These are phyloP conservation scores for Trichosanthes truncata DNA, from an alignment of 306 rosid species.

Conservation along the genomic window DNA sequence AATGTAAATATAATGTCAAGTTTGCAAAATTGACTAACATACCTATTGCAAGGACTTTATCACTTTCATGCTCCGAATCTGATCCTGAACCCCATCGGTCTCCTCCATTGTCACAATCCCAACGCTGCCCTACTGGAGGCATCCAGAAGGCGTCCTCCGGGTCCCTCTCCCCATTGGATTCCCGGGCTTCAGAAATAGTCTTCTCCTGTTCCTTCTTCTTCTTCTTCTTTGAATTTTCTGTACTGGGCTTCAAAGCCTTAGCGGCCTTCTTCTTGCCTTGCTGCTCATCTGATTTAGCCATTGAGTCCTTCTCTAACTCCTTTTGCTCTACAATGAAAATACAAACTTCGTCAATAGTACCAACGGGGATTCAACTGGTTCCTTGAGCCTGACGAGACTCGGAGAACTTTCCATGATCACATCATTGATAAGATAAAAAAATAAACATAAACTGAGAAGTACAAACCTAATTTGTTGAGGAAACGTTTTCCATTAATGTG, in stretches of 20 bases:
- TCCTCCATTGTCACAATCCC: constrained; percentile 79
- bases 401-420: not conserved
- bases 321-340: constrained; percentile 42
- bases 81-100: constrained; percentile 72
- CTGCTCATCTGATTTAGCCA: constrained; percentile 29
- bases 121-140: constrained; percentile 78
- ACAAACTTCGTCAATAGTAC: not conserved
- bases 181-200: constrained; percentile 20
- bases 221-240: constrained; percentile 30
- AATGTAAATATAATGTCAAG: not conserved
- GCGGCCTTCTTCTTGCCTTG: constrained; percentile 25
- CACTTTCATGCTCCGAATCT: constrained; percentile 48
- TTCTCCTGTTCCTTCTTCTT: constrained; percentile 18
- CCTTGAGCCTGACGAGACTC: not conserved
- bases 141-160: constrained; percentile 74
- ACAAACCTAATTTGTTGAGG: constrained; percentile 83
- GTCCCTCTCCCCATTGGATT: constrained; percentile 33
- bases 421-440: not conserved
- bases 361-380: not conserved
- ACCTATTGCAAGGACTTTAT: constrained; percentile 41
- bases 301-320: constrained; percentile 37
- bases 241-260: constrained; percentile 14
- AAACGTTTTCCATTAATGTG: constrained; percentile 83
- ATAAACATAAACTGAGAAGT: constrained; percentile 2
- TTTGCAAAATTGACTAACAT: constrained; percentile 11